Percentiles rank a stretch among this genome's conserved stretches.
Conservation (phyloP, 306 rosid genomes). For the Astragalus membranaceus region DNA sequence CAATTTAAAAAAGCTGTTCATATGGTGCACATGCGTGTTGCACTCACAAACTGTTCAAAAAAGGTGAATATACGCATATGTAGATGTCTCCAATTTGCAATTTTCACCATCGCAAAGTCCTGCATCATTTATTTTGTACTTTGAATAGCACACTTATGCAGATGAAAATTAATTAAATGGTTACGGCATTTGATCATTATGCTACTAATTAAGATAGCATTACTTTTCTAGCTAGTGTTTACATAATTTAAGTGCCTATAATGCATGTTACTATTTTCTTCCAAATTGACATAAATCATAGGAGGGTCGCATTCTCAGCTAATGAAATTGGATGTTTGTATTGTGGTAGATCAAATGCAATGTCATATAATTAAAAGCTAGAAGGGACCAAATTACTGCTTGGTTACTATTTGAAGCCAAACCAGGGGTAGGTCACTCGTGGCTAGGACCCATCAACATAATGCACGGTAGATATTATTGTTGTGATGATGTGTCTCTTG, state of each 20-base stretch:
- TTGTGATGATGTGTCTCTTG: slow-evolving; percentile 16
- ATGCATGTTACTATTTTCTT: slow-evolving; percentile 19
- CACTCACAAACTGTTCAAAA: neutral
- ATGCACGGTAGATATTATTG: slow-evolving; percentile 3
- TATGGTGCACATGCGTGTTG: neutral
- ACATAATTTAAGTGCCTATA: slow-evolving; percentile 22
- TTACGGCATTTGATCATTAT: neutral
- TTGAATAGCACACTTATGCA: slow-evolving; percentile 20
- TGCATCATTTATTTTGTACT: slow-evolving; percentile 14
- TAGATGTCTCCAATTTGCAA: neutral
- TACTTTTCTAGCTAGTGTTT: slow-evolving; percentile 22
- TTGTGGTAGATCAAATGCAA: slow-evolving; percentile 11
- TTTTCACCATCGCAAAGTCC: slow-evolving; percentile 1
- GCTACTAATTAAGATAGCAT: neutral
- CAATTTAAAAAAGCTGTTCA: neutral
- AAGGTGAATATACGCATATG: neutral
- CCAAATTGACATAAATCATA: neutral
- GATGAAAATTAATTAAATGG: slow-evolving; percentile 24
- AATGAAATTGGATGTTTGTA: slow-evolving; percentile 6
- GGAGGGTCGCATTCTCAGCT: neutral
- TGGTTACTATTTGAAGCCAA: slow-evolving; percentile 18
- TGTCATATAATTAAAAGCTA: slow-evolving; percentile 11
- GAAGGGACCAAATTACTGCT: slow-evolving; percentile 17
- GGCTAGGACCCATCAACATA: slow-evolving; percentile 24
- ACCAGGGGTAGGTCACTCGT: slow-evolving; percentile 24